Evolutionary conservation across 2,329 filamentous ascomycete genomes (phyloP), one percentile per base, ranked within the genome.

Genomic region (Ceratocystiopsis minuta): DNA sequence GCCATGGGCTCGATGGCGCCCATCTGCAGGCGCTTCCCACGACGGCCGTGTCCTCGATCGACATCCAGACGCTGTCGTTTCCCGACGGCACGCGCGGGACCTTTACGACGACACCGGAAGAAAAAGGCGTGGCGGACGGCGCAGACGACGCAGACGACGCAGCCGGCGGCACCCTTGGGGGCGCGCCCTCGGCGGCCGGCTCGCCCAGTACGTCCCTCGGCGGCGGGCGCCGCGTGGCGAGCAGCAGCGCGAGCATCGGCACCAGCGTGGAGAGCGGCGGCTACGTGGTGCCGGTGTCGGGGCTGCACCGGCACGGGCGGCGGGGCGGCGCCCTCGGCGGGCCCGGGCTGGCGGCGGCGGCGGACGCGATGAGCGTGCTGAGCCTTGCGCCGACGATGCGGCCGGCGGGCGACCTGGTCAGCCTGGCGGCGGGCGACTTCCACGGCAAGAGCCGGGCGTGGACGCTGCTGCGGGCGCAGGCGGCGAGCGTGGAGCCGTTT

Each of bases 11-110:
- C 46, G 56, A 68, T 46, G 11, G 60, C 37, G 52, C 37, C 3
- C 51, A 49, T 9, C 53, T 65, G 42, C 66, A 64, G 48, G 76
- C 80, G 2, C 76, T 75, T 45, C 75, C 88, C 38, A 95, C 87
- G 4, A 95, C 86, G 1, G 86, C 86, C 11, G 55, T 96, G 14
- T 88, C 85, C 0, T 71, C 84, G 15, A 70, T 86, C 47, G 86
- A 88, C 50, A 78, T 87, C 43, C 80, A 84, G 51, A 83, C 80
- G 0, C 67, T 87, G 39, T 76, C 77, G 1, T 79, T 81, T 48
- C 75, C 75, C 12, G 81, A 84, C 55, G 75, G 73, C 43, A 72
- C 73, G 16, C 67, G 74, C 45, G 77, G 80, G 34, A 78, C 72
- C 2, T 79, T 80, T 52, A 59, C 67, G 39, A 63, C 57, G 17